Evolutionary conservation across 2,329 filamentous ascomycete species (phyloP).

Genomic region (Hypoxylon sp.): DNA sequence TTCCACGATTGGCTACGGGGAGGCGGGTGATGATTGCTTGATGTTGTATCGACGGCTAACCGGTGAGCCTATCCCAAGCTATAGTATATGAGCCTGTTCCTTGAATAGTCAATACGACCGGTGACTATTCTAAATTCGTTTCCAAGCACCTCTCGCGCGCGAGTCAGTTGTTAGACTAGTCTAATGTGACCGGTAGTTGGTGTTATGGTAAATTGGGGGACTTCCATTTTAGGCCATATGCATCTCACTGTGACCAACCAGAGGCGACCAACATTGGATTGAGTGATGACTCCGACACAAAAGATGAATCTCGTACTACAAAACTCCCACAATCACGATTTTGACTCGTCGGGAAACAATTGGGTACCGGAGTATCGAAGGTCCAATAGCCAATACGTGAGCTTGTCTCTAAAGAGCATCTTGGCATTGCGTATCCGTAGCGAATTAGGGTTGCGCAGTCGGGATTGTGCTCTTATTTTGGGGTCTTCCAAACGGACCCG

Average conservation of each 20-base stretch:
- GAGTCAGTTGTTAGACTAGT: conserved; percentile 30
- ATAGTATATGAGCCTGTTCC: conserved; percentile 39
- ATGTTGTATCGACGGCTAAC: conserved; percentile 39
- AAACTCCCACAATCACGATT: conserved; percentile 35
- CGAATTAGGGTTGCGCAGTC: conserved; percentile 13
- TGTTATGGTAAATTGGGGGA: conserved; percentile 40
- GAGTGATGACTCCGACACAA: conserved; percentile 39
- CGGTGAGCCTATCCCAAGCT: conserved; percentile 38
- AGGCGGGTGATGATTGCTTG: conserved; percentile 29
- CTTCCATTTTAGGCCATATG: conserved; percentile 51
- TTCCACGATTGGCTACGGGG: conserved; percentile 38
- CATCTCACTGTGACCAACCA: conserved; percentile 49
- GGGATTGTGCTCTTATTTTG: conserved; percentile 16
- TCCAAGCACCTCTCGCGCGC: conserved; percentile 25
- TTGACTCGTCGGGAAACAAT: conserved; percentile 27
- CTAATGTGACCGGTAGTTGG: conserved; percentile 41
- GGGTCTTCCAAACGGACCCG: conserved; percentile 18
- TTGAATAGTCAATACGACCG: conserved; percentile 36
- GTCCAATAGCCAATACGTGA: conserved; percentile 22
- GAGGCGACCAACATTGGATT: conserved; percentile 40
- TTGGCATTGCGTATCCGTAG: conserved; percentile 30
- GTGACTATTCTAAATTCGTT: conserved; percentile 34
- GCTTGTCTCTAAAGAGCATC: conserved; percentile 23
- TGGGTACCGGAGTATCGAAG: conserved; percentile 16
- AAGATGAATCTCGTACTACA: conserved; percentile 41